Evolutionary conservation across 2,329 filamentous ascomycete genomes (phyloP).

Genomic region (Amauroascus verrucosus): DNA sequence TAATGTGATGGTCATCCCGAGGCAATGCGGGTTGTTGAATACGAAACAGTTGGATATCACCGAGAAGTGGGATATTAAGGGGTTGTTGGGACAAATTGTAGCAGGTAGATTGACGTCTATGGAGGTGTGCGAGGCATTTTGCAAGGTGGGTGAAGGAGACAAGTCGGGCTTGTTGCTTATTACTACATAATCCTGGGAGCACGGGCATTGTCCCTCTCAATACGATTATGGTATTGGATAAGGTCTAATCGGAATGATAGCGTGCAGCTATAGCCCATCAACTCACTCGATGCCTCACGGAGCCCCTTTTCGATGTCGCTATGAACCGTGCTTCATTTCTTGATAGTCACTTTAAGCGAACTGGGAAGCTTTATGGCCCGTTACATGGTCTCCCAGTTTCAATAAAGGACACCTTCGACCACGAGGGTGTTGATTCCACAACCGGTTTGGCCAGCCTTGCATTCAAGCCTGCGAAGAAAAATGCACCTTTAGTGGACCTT

Average conservation of each 20-base stretch:
- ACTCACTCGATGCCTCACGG: slow-evolving; percentile 41
- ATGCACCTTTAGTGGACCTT: slow-evolving; percentile 49
- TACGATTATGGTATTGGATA: background rate
- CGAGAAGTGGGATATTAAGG: slow-evolving; percentile 40
- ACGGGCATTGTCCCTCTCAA: background rate
- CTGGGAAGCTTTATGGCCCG: slow-evolving; percentile 42
- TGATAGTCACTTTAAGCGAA: slow-evolving; percentile 36
- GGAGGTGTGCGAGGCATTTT: slow-evolving; percentile 46
- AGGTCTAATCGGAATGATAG: slow-evolving; percentile 16
- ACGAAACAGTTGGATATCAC: slow-evolving; percentile 47
- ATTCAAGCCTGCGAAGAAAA: slow-evolving; percentile 46
- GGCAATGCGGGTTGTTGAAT: slow-evolving; percentile 44
- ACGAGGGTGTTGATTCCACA: slow-evolving; percentile 44
- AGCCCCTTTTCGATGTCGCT: slow-evolving; percentile 44
- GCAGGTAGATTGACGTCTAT: slow-evolving; percentile 29
- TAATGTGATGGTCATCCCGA: slow-evolving; percentile 42
- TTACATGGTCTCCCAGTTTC: slow-evolving; percentile 53
- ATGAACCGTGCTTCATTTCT: slow-evolving; percentile 40
- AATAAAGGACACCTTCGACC: slow-evolving; percentile 40
- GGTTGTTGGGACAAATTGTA: slow-evolving; percentile 29
- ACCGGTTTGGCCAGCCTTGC: slow-evolving; percentile 52
- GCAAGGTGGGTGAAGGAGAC: slow-evolving; percentile 33
- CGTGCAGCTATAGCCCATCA: slow-evolving; percentile 33
- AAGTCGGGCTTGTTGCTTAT: too few relatives aligned
- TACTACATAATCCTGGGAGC: background rate